Base-by-base conservation (phyloP, 2,329 filamentous ascomycete species). In the Neonectria faginata region DNA sequence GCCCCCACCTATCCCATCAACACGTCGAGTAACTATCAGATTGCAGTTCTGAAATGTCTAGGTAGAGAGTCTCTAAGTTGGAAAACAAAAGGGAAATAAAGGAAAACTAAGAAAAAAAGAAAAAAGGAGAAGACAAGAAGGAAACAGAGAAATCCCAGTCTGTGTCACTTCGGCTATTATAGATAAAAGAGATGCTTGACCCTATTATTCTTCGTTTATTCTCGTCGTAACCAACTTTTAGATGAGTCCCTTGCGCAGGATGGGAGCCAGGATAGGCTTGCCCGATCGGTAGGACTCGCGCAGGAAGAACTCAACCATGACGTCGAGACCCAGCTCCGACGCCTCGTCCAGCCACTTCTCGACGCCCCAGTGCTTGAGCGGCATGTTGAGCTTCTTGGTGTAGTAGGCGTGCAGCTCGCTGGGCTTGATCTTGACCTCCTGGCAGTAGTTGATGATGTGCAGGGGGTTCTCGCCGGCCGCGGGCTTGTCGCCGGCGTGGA, bases 341-440 rank as follows among this genome's bases (percentile, higher is more conserved):
- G 45, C 45, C 45, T 50, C 45, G 45, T 50, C 45, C 25, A 50
- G 25, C 45, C 45, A 50, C 45, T 50, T 50, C 45, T 50, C 45
- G 25, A 50, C 45, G 25, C 45, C 45, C 45, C 45, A 50, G 45
- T 50, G 45, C 45, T 50, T 50, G 25, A 50, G 45, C 8, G 45
- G 45, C 25, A 50, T 50, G 25, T 25, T 25, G 45, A 50, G 16
- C 45, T 50, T 50, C 45, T 50, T 31, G 25, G 45, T 50, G 25
- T 50, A 50, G 45, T 50, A 50, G 25, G 25, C 45, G 45, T 50
- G 45, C 25, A 50, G 25, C 25, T 50, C 45, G 16, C 25, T 50
- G 45, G 45, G 14, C 45, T 50, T 50, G 45, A 50, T 11, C 45
- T 50, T 50, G 45, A 50, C 45, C 45, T 50, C 45, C 25, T 50